Evolutionary conservation across 2,329 filamentous ascomycete species (phyloP), one percentile per base, ranked within the genome.

Genomic region (Tolypocladium sp.): DNA sequence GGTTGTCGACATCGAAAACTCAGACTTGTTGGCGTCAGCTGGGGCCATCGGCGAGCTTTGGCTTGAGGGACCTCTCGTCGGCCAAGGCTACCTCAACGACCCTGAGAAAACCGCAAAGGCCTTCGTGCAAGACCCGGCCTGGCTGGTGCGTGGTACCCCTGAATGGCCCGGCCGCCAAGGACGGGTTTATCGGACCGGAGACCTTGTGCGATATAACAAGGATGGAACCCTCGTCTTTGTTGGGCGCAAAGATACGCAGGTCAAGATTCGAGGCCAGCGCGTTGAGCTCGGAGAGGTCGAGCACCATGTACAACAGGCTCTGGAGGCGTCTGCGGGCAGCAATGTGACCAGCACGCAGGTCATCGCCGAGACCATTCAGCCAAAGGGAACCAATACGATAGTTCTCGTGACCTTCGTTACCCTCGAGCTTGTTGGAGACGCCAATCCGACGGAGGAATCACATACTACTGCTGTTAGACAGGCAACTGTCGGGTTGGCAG

Each of bases 221-320:
- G 61, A 67, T 30, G 65, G 65, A 1, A 66, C 67, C 27, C 65
- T 81, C 12, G 63, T 72, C 0, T 80, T 77, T 57, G 65, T 80
- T 52, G 80, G 79, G 56, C 73, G 82, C 54, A 80, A 80, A 61
- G 82, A 84, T 64, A 74, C 74, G 0, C 81, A 84, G 66, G 75
- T 84, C 56, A 84, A 84, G 65, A 68, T 85, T 15, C 74, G 77
- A 33, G 84, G 84, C 41, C 83, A 77, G 59, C 68, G 81, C 56
- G 70, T 82, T 58, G 84, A 79, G 67, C 71, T 80, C 0, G 63
- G 58, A 2, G 66, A 67, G 5, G 59, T 67, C 25, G 66, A 67
- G 58, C 59, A 55, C 17, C 55, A 61, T 17, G 58, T 61, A 12
- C 53, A 57, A 35, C 49, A 51, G 33, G 58, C 53, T 2, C 38